Base-by-base conservation (phyloP, 2,329 filamentous ascomycete species). In the Cytospora mali region DNA sequence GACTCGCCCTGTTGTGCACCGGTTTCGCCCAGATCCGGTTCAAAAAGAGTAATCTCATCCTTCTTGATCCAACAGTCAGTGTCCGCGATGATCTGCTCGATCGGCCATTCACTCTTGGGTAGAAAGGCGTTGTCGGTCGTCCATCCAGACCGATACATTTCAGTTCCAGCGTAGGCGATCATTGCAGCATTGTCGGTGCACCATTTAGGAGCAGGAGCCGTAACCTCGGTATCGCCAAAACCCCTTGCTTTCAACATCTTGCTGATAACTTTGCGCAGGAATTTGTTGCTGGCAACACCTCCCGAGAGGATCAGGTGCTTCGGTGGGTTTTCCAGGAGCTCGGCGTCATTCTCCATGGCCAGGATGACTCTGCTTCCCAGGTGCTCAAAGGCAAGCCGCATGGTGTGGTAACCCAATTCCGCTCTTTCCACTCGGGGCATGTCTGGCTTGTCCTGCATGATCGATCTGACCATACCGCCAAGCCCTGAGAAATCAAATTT, bases 181-280 rank as follows among this genome's bases (percentile, higher is more conserved):
- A 99, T 99, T 54, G 93, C 92, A 14, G 95, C 95, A 75, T 99
- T 98, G 71, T 99, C 95, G 0, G 92, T 97, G 72, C 95, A 98
- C 58, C 94, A 81, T 49, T 81, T 80, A 11, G 85, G 75, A 3
- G 93, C 93, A n/a, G 95, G 94, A 61, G 89, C 90, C 31, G 88
- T 76, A 9, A 97, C 74, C 13, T 81, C 69, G 29, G 96, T 74
- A 66, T 85, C 69, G 0, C 72, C 71, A 71, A 86, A 88, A 0
- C 91, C 91, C 50, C 89, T 84, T n/a, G 80, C 83, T 66, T 88
- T 83, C 49, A 97, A 73, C 51, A 80, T 78, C 7, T 73, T 65
- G 35, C 80, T 76, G 59, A 87, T 72, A 50, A 98, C 82, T 69
- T 88, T 83, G 73, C 88, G 84, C 49, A 99, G 79, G 73, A 90